A percentile compares a stretch with the other conserved stretches of the same genome.
These are phyloP conservation scores for Ceratobasidium papillatum DNA, from an alignment of 1,284 basidiomycete genomes.

Conservation along the genomic window DNA sequence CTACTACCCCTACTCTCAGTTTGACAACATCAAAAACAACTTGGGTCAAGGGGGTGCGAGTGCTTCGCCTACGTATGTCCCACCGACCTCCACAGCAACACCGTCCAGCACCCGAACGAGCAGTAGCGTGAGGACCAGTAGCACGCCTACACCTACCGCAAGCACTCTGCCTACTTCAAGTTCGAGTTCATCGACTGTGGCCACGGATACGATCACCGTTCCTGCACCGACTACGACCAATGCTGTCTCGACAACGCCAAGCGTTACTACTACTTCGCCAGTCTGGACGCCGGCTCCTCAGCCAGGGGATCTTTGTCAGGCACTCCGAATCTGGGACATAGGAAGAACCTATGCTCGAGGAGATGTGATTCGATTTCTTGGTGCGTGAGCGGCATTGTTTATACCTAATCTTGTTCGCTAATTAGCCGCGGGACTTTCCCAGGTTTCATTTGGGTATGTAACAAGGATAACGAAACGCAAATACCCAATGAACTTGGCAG, in stretches of 20 bases:
- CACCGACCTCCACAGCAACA: not conserved
- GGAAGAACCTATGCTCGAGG: constrained; percentile 8
- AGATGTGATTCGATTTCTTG: constrained; percentile 32
- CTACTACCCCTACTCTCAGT: constrained; percentile 56
- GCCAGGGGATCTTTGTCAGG: constrained; percentile 20
- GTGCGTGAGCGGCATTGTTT: not conserved
- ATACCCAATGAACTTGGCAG: constrained; percentile 16
- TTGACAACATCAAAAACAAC: constrained; percentile 52
- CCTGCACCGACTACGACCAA: not conserved
- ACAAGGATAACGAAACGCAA: not conserved
- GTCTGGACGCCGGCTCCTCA: constrained; percentile 29
- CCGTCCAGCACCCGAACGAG: not conserved
- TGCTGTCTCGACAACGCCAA: not conserved
- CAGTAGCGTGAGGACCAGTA: not conserved
- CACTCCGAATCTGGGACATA: constrained; percentile 16
- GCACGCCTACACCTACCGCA: not conserved
- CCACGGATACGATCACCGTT: not conserved
- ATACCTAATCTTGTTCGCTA: not conserved
- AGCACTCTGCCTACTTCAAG: not conserved
- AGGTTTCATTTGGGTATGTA: constrained; percentile 29
- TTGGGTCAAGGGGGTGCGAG: constrained; percentile 42
- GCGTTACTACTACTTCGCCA: not conserved
- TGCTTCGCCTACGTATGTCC: constrained; percentile 3
- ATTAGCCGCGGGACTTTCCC: not conserved
- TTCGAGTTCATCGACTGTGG: not conserved